These are phyloP conservation scores for Chalciporus pseudorubinellus DNA, from an alignment of 768 basidiomycete genomes.

Conservation along the genomic window DNA sequence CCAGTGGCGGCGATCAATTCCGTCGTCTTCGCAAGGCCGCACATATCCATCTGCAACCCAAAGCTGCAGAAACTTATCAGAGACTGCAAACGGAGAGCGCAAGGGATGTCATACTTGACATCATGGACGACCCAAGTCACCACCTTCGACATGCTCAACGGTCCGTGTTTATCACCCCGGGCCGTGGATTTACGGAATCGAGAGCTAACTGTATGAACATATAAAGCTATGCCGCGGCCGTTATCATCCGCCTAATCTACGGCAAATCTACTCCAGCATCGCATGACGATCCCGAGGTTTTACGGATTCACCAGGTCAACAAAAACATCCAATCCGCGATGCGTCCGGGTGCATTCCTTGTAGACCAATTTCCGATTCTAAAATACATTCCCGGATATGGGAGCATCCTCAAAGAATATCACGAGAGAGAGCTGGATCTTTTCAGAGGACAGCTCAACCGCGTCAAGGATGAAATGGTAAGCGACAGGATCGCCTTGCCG, in stretches of 20 bases:
- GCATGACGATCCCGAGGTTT: slow-evolving; percentile 23
- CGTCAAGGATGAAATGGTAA: slow-evolving; percentile 45
- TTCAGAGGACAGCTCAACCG: slow-evolving; percentile 49
- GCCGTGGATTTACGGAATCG: background rate
- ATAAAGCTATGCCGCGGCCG: slow-evolving; percentile 29
- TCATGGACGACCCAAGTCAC: slow-evolving; percentile 30
- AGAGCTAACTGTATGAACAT: background rate
- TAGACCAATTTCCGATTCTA: slow-evolving; percentile 36
- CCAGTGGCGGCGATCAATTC: slow-evolving; percentile 49
- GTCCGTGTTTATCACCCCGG: too few species aligned
- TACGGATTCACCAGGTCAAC: slow-evolving; percentile 14
- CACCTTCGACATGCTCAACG: slow-evolving; percentile 44
- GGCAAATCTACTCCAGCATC: slow-evolving; percentile 21
- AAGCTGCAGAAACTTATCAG: slow-evolving; percentile 43
- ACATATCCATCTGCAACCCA: slow-evolving; percentile 53
- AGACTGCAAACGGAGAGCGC: slow-evolving; percentile 41
- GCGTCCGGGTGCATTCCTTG: slow-evolving; percentile 33
- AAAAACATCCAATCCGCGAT: slow-evolving; percentile 28
- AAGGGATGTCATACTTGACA: slow-evolving; percentile 21
- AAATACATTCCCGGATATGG: slow-evolving; percentile 58
- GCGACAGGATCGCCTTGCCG: background rate
- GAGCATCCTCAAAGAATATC: slow-evolving; percentile 47
- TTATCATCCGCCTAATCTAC: slow-evolving; percentile 27
- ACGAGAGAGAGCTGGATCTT: slow-evolving; percentile 47
- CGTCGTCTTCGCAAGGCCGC: slow-evolving; percentile 55